phyloP scores from a whole-genome alignment of 371 early-diverging fungal genomes.

The Mucor irregularis region DNA sequence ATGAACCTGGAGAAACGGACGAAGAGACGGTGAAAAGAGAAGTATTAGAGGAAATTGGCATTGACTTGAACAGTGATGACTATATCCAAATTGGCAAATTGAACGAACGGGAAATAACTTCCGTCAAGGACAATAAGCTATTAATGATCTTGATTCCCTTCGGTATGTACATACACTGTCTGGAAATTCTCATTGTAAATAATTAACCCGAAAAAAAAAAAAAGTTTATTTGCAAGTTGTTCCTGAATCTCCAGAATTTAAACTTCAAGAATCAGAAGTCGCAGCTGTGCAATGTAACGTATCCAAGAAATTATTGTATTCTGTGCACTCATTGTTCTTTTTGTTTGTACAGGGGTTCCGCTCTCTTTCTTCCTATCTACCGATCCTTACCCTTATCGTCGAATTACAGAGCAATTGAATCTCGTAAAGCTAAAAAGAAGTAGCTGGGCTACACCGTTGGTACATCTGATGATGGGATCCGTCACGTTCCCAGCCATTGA shows the following conservation, averaged over 20 bases:
- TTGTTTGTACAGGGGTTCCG: slow-evolving; percentile 41
- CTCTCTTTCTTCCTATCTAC: slow-evolving; percentile 48
- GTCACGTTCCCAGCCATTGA: slow-evolving; percentile 41
- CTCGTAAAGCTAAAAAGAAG: background rate
- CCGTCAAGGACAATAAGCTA: slow-evolving; percentile 49
- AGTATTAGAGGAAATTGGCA: slow-evolving; percentile 66
- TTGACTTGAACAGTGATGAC: slow-evolving; percentile 49
- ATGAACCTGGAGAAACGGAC: slow-evolving; percentile 62
- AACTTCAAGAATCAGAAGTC: slow-evolving; percentile 59
- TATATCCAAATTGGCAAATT: slow-evolving; percentile 63
- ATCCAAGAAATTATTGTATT: background rate
- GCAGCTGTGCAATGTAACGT: slow-evolving; percentile 64
- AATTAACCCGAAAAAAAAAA: background rate
- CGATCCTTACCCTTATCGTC: slow-evolving; percentile 32
- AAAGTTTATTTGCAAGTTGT: slow-evolving; percentile 65
- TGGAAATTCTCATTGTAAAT: background rate
- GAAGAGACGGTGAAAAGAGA: slow-evolving; percentile 70
- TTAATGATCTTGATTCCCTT: slow-evolving; percentile 65
- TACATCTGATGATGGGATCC: slow-evolving; percentile 25
- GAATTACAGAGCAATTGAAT: slow-evolving; percentile 23
- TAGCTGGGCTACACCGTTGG: background rate
- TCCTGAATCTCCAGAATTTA: slow-evolving; percentile 54
- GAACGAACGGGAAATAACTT: slow-evolving; percentile 64
- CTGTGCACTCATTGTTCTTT: background rate
- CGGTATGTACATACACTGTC: slow-evolving; percentile 43